These are phyloP conservation scores for Yarrowia galli DNA, from an alignment of 1,139 yeast species.

Conservation along the genomic window DNA sequence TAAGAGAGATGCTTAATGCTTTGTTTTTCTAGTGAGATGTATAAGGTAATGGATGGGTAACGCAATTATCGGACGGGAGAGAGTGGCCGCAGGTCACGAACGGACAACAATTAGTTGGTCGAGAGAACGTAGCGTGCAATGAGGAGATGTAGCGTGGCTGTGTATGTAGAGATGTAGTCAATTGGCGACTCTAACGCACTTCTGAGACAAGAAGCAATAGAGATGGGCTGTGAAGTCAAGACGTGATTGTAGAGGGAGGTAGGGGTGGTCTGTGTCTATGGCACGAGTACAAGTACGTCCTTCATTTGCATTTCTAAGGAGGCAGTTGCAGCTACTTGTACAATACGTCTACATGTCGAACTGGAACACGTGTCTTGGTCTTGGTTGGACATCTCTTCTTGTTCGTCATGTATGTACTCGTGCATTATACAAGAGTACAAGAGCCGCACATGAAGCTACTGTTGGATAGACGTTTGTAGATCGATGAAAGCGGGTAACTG, in stretches of 20 bases:
- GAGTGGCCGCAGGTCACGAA: neutral
- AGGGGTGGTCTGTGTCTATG: too few species aligned
- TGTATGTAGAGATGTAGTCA: too few species aligned
- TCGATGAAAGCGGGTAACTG: neutral
- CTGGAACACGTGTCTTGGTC: too few species aligned
- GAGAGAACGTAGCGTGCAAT: too few species aligned
- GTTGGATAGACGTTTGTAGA: neutral
- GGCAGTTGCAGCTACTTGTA: too few species aligned
- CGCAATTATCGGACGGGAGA: neutral
- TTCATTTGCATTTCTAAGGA: too few species aligned
- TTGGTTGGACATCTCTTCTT: neutral
- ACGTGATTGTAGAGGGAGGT: neutral
- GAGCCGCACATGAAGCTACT: conserved; percentile 4
- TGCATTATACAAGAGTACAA: too few species aligned
- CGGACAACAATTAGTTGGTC: neutral
- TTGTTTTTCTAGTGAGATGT: conserved; percentile 20
- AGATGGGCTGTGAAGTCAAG: neutral
- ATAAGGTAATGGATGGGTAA: conserved; percentile 29
- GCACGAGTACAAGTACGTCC: too few species aligned
- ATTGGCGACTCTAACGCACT: too few species aligned
- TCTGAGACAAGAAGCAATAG: neutral
- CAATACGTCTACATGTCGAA: too few species aligned
- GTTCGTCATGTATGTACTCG: neutral
- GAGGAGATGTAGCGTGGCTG: too few species aligned
- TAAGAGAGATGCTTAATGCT: conserved; percentile 26